Evolutionary conservation across 1,139 yeast genomes (phyloP).

Genomic region (Yamadazyma mexicana): DNA sequence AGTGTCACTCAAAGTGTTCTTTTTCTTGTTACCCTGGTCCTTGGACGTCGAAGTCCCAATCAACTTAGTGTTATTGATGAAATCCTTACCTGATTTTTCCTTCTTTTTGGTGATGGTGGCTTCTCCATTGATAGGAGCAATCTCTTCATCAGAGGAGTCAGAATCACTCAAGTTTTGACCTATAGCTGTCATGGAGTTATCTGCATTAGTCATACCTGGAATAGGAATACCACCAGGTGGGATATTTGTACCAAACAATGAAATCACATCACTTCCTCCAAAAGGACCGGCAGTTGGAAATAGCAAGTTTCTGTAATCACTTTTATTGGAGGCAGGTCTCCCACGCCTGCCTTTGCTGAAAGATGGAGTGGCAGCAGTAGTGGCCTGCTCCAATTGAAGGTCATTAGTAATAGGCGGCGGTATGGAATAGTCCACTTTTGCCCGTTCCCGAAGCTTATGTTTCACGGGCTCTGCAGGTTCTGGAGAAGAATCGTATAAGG

Average conservation of each 20-base stretch:
- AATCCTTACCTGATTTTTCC: slow-evolving; percentile 14
- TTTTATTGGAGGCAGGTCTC: slow-evolving; percentile 34
- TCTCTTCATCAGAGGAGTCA: slow-evolving; percentile 72
- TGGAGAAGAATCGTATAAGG: slow-evolving; percentile 53
- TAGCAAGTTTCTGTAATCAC: slow-evolving; percentile 57
- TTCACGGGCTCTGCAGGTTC: slow-evolving; percentile 46
- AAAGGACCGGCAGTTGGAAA: slow-evolving; percentile 98
- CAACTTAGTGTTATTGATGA: slow-evolving; percentile 28
- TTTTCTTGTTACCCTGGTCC: slow-evolving; percentile 45
- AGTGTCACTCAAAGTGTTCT: slow-evolving; percentile 79
- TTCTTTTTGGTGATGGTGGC: slow-evolving; percentile 32
- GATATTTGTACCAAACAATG: slow-evolving; percentile 69
- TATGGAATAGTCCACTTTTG: slow-evolving; percentile 73
- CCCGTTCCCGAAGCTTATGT: slow-evolving; percentile 75
- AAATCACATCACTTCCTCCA: slow-evolving; percentile 86
- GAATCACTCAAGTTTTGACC: slow-evolving; percentile 55
- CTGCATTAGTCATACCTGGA: slow-evolving; percentile 33
- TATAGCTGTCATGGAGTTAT: slow-evolving; percentile 45
- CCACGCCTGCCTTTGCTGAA: slow-evolving; percentile 25
- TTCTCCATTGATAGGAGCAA: slow-evolving; percentile 40
- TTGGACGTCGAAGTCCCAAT: slow-evolving; percentile 37
- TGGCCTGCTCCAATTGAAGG: slow-evolving; percentile 14
- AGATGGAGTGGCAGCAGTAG: slow-evolving; percentile 10
- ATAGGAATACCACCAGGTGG: slow-evolving; percentile 52
- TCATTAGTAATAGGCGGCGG: slow-evolving; percentile 77